Conservation (phyloP, 2,329 filamentous ascomycete species). For the Claviceps paspali region DNA sequence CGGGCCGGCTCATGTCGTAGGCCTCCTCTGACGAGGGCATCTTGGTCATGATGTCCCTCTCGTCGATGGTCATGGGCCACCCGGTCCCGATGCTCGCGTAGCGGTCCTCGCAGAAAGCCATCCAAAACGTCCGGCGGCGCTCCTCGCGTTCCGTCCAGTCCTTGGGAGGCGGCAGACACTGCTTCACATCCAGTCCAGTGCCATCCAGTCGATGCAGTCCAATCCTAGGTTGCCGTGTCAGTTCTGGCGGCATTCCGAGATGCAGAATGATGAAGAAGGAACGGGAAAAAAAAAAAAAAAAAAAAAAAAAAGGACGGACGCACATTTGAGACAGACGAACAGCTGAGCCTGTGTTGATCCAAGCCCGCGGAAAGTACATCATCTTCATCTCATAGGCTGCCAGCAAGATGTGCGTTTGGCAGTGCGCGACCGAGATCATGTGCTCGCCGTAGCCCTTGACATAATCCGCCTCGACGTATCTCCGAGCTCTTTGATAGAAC, state of each 20-base stretch:
- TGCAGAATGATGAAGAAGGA: background rate
- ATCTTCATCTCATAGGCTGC: slow-evolving; percentile 86
- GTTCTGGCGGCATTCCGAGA: too few relatives aligned
- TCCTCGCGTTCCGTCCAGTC: slow-evolving; percentile 95
- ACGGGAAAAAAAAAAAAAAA: slow-evolving; percentile 13
- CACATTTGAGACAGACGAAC: slow-evolving; percentile 74
- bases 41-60: slow-evolving; percentile 77
- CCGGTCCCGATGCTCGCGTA: slow-evolving; percentile 94
- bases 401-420: slow-evolving; percentile 69
- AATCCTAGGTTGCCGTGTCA: slow-evolving; percentile 46
- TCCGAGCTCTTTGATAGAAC: slow-evolving; percentile 79
- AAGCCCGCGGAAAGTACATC: slow-evolving; percentile 93
- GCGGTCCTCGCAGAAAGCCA: slow-evolving; percentile 77
- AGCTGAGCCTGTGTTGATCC: slow-evolving; percentile 77
- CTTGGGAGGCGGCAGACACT: slow-evolving; percentile 68
- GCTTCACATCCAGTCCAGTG: slow-evolving; percentile 73
- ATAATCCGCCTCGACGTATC: slow-evolving; percentile 80
- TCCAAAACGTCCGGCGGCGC: slow-evolving; percentile 84
- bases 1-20: slow-evolving; percentile 64
- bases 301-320: slow-evolving; percentile 13
- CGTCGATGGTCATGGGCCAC: slow-evolving; percentile 91
- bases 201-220: slow-evolving; percentile 80
- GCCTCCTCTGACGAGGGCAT: slow-evolving; percentile 74
- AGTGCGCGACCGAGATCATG: slow-evolving; percentile 73
- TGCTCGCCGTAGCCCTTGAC: slow-evolving; percentile 85